These are phyloP conservation scores for Akanthomyces dipterigenus DNA, from an alignment of 2,329 filamentous ascomycete species.

Conservation along the genomic window DNA sequence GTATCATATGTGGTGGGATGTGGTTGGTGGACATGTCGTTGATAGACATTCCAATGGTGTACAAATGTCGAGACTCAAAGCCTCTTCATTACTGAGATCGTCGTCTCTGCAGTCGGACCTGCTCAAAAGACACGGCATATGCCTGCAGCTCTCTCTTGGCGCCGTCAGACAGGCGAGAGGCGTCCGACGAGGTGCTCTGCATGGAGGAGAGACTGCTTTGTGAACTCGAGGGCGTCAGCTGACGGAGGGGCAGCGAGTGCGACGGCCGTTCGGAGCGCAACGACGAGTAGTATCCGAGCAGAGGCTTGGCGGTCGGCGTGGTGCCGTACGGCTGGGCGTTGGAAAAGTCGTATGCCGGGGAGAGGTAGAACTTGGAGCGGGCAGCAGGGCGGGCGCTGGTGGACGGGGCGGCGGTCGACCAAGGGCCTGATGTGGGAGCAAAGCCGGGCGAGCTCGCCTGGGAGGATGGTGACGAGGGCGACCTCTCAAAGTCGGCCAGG, in stretches of 20 bases:
- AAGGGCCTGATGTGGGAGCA: conserved; percentile 43
- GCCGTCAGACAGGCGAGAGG: conserved; percentile 61
- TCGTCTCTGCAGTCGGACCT: conserved; percentile 57
- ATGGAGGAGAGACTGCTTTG: conserved; percentile 80
- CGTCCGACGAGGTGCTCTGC: conserved; percentile 51
- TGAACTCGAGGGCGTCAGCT: conserved; percentile 66
- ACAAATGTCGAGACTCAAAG: background rate
- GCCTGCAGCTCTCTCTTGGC: conserved; percentile 73
- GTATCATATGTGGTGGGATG: conserved; percentile 16
- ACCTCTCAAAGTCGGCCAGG: conserved; percentile 78
- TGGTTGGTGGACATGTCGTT: conserved; percentile 15
- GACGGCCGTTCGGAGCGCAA: conserved; percentile 18
- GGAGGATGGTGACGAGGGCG: conserved; percentile 46
- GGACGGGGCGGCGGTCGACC: conserved; percentile 31
- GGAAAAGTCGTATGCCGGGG: conserved; percentile 70
- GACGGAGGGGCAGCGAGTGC: conserved; percentile 26
- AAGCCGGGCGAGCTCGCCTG: conserved; percentile 52
- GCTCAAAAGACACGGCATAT: conserved; percentile 86
- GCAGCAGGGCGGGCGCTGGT: conserved; percentile 5
- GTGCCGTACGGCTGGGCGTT: conserved; percentile 52
- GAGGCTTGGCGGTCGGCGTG: conserved; percentile 35
- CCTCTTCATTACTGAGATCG: conserved; percentile 42
- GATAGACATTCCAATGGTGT: conserved; percentile 7
- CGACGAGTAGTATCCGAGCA: conserved; percentile 22
- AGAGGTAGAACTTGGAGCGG: conserved; percentile 55